Evolutionary conservation across 2,329 filamentous ascomycete species (phyloP), one percentile per base, ranked within the genome.

Genomic region (Diplodia sapinea): DNA sequence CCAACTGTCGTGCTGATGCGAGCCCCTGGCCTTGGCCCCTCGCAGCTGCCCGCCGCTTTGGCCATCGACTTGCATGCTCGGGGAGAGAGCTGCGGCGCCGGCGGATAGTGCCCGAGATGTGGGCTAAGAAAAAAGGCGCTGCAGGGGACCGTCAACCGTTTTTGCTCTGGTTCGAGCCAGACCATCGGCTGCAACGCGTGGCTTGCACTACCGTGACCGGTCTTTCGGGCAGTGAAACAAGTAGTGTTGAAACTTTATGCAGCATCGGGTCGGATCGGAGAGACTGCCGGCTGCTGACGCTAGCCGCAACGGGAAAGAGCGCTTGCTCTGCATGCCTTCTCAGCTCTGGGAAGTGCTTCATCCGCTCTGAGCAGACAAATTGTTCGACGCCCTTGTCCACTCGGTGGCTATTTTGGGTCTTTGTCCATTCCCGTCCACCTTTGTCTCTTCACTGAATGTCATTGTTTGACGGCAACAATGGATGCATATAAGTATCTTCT

Each of bases 251-350:
- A 26, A 29, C 13, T 36, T 4, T 20, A 26, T 29, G 31, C 52
- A 56, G 52, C 15, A 29, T 38, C 56, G 36, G 56, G 20, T 29
- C 23, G 38, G 36, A 31, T 47, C 56, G 38, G 56, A 59, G 56
- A 29, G 15, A 20, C 38, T 36, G 33, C 33, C 20, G 6, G 38
- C 36, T 40, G 13, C 15, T 12, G 13, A 5, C 57, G 57, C 57
- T 61, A 50, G 57, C 57, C 57, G 4, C 13, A 49, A 33, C 23
- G 31, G 57, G 57, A 50, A 61, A 50, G 36, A 17, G 23, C 36
- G n/a, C n/a, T n/a, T n/a, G 29, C 15, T 43, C 55, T 29, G 33
- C 55, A 26, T 29, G n/a, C 43, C 26, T 36, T 43, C 26, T 12
- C 43, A 1, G 2, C 8, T 36, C 8, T 9, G 33, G 33, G 33